Evolutionary conservation across 768 basidiomycete species (phyloP), one percentile per base, ranked within the genome.

Genomic region (Phanerochaete carnosa): DNA sequence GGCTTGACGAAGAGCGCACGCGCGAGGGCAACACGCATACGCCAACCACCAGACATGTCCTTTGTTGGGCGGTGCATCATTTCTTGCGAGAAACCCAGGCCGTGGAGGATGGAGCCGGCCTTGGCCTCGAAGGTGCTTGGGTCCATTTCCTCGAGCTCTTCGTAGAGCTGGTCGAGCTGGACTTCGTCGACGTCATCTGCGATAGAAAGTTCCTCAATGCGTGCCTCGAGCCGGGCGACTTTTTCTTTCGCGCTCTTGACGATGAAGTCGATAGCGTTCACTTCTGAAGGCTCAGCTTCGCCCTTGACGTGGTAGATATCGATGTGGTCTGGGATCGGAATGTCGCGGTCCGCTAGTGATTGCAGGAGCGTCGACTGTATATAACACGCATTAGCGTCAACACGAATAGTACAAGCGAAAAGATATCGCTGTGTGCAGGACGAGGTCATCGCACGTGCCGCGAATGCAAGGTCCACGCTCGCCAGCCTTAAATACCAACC

Each of bases 41-140:
- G 85, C 96, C 96, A 99, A 68, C 96, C 96, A 83, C 96, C 96
- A 69, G 87, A 89, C 96, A 99, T 99, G 73, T 99, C 96, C 77
- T 94, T 96, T 30, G 96, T 99, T 3, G 95, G 90, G 74, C 89
- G 92, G 74, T 84, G 83, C 95, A 98, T 97, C 96, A 98, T 98
- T 57, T 78, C 72, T 68, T 83, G 84, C 51, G 82, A 80, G 79
- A 99, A 99, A 16, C 96, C 96, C 39, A 99, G 86, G 85, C 96
- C 97, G 68, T 96, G 92, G n/a, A 98, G 83, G 67, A 99, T 96
- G 66, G 91, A 91, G 55, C 90, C 91, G 1, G 97, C 96, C 76
- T 98, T 98, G 37, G 88, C 83, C 75, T 98, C 97, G 72, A 99
- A 99, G 5, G 95, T 97, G 62, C 75, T 83, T 1, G 97, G 95